Conservation (phyloP, 1,284 basidiomycete species). For the Cutaneotrichosporon cavernicola region DNA sequence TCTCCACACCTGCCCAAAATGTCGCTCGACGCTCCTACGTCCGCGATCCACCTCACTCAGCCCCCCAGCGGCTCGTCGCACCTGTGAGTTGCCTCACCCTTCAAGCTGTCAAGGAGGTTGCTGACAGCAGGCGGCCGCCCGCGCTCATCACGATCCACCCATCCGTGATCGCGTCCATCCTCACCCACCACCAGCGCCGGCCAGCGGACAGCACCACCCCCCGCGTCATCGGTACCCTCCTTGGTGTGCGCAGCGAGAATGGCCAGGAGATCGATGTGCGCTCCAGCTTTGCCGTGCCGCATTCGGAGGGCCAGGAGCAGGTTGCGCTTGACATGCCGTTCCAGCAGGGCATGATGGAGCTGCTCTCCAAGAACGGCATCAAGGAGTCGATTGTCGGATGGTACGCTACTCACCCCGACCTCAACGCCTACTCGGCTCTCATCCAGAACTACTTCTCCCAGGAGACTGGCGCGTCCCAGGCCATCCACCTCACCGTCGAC, state of each 20-base stretch:
- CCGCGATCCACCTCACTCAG: constrained; percentile 51
- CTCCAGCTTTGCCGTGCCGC: constrained; percentile 82
- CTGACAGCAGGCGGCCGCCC: constrained; percentile 59
- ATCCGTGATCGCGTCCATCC: constrained; percentile 90
- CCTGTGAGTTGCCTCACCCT: constrained; percentile 27
- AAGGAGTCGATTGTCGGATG: constrained; percentile 54
- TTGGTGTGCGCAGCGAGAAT: constrained; percentile 75
- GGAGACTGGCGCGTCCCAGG: constrained; percentile 84
- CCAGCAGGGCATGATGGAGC: constrained; percentile 87
- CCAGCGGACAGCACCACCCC: constrained; percentile 58
- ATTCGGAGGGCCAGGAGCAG: constrained; percentile 87
- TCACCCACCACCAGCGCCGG: constrained; percentile 94
- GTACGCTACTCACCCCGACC: constrained; percentile 82
- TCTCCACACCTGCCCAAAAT: constrained; percentile 28
- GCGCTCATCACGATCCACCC: constrained; percentile 80
- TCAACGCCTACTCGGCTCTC: constrained; percentile 94
- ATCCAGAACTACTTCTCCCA: constrained; percentile 98
- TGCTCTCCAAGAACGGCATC: constrained; percentile 57
- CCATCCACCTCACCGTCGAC: constrained; percentile 90
- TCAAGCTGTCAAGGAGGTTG: background rate
- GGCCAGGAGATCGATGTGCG: constrained; percentile 68
- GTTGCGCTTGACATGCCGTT: constrained; percentile 96
- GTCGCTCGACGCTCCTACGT: constrained; percentile 51
- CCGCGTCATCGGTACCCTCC: constrained; percentile 92
- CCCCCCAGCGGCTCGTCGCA: constrained; percentile 45